Conservation (phyloP, 208 protist species). For the Crithidia expoeki region DNA sequence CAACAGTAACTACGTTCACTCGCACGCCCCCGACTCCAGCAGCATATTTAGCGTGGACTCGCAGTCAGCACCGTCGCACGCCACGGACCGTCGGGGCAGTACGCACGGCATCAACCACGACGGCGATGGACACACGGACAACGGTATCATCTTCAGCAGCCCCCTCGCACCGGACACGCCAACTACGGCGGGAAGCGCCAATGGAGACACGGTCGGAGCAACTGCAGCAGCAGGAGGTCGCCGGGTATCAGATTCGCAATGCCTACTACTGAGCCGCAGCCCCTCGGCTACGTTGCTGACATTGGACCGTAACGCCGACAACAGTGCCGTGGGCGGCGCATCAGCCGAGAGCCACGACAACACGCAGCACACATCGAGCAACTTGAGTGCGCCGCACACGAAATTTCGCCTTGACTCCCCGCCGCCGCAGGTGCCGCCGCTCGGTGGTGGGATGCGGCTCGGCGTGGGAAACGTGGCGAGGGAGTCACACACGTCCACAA, state of each 20-base stretch:
- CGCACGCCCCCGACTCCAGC: constrained; percentile 10
- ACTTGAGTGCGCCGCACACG: background rate
- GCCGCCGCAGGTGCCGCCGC: constrained; percentile 7
- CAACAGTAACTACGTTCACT: constrained; percentile 1
- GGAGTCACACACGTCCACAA: background rate
- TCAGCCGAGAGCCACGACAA: background rate
- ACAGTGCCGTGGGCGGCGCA: background rate
- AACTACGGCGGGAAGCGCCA: background rate
- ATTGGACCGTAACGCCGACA: background rate
- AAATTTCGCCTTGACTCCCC: constrained; percentile 16
- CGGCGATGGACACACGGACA: background rate
- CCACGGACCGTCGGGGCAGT: constrained; percentile 2
- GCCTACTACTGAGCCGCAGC: constrained; percentile 7
- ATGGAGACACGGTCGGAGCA: background rate
- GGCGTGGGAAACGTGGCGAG: background rate
- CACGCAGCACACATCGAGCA: background rate
- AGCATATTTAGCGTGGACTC: constrained; percentile 16
- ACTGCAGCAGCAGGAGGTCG: background rate
- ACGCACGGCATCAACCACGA: constrained; percentile 10
- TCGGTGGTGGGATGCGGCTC: background rate
- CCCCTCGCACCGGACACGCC: constrained; percentile 1
- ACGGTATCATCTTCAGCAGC: constrained; percentile 6
- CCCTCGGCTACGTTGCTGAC: constrained; percentile 7
- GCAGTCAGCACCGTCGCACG: constrained; percentile 3
- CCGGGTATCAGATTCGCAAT: background rate